A percentile compares a stretch with the other conserved stretches of the same genome.
Evolutionary conservation across 768 basidiomycete species (phyloP).

Genomic region (Hydnomerulius pinastri): DNA sequence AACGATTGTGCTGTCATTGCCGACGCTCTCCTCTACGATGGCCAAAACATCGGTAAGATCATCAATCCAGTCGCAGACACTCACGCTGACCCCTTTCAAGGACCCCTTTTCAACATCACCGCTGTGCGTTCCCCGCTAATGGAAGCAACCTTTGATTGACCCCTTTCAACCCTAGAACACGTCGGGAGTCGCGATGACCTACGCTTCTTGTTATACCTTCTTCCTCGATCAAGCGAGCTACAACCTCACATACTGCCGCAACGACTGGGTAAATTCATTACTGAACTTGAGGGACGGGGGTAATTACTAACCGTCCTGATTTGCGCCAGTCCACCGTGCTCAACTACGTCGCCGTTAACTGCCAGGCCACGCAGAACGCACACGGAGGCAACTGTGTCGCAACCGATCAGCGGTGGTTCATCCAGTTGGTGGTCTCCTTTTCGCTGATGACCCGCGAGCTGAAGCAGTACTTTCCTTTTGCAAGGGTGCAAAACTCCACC

Average conservation of each 20-base stretch:
- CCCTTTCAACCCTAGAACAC: neutral
- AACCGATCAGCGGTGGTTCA: constrained; percentile 47
- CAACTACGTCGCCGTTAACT: constrained; percentile 46
- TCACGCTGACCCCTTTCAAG: neutral
- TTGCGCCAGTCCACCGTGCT: constrained; percentile 36
- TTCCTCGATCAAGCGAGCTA: constrained; percentile 48
- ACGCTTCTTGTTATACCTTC: constrained; percentile 45
- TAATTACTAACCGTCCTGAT: no score
- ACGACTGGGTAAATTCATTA: constrained; percentile 39
- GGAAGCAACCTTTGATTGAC: neutral
- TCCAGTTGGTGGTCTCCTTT: constrained; percentile 54
- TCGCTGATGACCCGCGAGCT: no score
- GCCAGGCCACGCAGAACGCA: constrained; percentile 49
- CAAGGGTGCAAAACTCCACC: no score
- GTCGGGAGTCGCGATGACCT: constrained; percentile 37
- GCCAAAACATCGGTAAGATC: constrained; percentile 43
- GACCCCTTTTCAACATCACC: constrained; percentile 5
- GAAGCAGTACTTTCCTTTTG: no score
- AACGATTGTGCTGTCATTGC: constrained; percentile 52
- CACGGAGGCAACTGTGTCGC: constrained; percentile 52
- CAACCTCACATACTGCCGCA: constrained; percentile 44
- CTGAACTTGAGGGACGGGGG: neutral
- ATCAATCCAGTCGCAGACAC: neutral
- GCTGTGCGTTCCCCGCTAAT: neutral
- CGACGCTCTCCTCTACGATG: constrained; percentile 47